Percentiles rank a stretch among this genome's conserved stretches.
These are phyloP conservation scores for Poteriospumella lacustris DNA, from an alignment of 108 stramenopile genomes.

Conservation along the genomic window DNA sequence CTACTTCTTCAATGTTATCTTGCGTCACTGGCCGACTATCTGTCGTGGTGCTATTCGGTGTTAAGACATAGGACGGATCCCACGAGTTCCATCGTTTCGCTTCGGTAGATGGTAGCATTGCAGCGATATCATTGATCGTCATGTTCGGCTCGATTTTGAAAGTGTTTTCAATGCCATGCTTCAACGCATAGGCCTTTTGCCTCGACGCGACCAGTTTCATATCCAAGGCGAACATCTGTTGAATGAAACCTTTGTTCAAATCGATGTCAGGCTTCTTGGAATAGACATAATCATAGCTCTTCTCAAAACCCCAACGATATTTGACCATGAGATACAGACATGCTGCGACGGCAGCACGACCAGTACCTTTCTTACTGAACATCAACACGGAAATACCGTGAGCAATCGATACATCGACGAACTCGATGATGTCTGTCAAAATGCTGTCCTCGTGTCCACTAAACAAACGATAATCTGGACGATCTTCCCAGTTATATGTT, in stretches of 20 bases:
- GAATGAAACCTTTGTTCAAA: slow-evolving; percentile 39
- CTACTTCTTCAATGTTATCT: no score
- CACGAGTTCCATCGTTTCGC: slow-evolving; percentile 27
- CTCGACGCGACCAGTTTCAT: slow-evolving; percentile 12
- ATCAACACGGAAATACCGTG: slow-evolving; percentile 12
- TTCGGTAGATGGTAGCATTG: slow-evolving; percentile 1
- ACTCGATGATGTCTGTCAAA: slow-evolving; percentile 44
- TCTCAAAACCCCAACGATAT: slow-evolving; percentile 56
- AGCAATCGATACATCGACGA: slow-evolving; percentile 41
- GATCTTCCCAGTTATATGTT: slow-evolving; percentile 55
- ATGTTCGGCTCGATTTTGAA: slow-evolving; percentile 13
- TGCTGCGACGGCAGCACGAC: slow-evolving; percentile 40
- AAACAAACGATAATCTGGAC: slow-evolving; percentile 38
- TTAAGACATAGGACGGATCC: slow-evolving; percentile 21
- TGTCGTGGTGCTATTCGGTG: no score
- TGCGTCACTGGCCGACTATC: no score
- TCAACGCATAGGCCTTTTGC: slow-evolving; percentile 15
- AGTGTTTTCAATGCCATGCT: neutral
- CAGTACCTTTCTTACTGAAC: slow-evolving; percentile 1
- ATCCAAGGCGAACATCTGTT: slow-evolving; percentile 28
- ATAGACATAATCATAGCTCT: slow-evolving; percentile 48
- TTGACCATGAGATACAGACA: slow-evolving; percentile 51
- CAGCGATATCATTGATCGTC: slow-evolving; percentile 21
- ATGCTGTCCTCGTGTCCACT: slow-evolving; percentile 37
- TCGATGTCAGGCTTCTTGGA: slow-evolving; percentile 50